These are phyloP conservation scores for Magnusiomyces suaveolens DNA, from an alignment of 1,139 yeast genomes.

Conservation along the genomic window DNA sequence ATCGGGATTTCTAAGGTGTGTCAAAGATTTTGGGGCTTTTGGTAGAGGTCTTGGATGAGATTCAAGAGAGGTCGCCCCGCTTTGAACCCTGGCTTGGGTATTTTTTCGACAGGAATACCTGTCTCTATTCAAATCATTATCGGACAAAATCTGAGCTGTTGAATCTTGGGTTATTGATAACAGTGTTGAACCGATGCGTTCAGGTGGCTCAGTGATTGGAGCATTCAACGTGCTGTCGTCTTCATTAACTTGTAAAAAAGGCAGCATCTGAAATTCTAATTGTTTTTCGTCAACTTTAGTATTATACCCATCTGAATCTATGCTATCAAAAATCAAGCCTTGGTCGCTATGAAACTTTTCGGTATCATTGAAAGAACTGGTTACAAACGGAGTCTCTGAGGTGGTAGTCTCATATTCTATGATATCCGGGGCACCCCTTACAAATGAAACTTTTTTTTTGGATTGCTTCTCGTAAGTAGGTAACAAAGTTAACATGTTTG, in stretches of 20 bases:
- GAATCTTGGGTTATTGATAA: background rate
- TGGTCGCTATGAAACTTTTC: no score
- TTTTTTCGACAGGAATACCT: background rate
- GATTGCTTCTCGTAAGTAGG: slow-evolving; percentile 16
- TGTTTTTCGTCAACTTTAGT: slow-evolving; percentile 15
- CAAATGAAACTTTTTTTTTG: slow-evolving; percentile 31
- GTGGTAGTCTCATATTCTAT: slow-evolving; percentile 37
- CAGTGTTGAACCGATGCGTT: slow-evolving; percentile 9
- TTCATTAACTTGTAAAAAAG: slow-evolving; percentile 13
- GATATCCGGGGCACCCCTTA: slow-evolving; percentile 31
- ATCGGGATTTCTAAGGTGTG: background rate
- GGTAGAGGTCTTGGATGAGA: slow-evolving; percentile 11
- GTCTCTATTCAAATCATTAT: background rate
- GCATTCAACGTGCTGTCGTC: slow-evolving; percentile 20
- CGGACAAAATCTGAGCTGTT: no score
- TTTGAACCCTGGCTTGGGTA: no score
- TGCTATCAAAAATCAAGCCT: no score
- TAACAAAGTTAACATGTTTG: slow-evolving; percentile 21
- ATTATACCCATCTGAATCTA: slow-evolving; percentile 26
- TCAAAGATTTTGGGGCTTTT: slow-evolving; percentile 4
- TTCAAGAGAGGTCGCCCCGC: background rate
- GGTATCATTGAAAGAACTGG: slow-evolving; percentile 15
- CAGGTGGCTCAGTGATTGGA: slow-evolving; percentile 17
- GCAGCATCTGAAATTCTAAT: background rate
- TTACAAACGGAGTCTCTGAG: slow-evolving; percentile 33